Base-by-base conservation (phyloP, 257 asterid genomes). In the Ophiorrhiza pumila region DNA sequence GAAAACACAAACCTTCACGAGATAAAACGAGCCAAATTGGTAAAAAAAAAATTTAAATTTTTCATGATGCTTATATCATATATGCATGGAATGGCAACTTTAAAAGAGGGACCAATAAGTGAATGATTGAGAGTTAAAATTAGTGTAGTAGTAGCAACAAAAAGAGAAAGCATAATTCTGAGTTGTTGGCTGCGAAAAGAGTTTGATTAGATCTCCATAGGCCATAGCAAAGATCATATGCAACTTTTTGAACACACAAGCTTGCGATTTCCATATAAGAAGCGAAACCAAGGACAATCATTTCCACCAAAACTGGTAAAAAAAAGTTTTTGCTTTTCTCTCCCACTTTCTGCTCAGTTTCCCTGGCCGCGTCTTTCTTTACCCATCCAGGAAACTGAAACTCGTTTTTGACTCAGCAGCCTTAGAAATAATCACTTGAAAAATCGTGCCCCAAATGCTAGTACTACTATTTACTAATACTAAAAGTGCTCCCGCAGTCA, bases 321-420 rank as follows among this genome's bases (percentile, higher is more conserved):
- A n/a, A n/a, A n/a, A n/a, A n/a, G n/a, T n/a, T n/a, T n/a, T n/a
- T n/a, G n/a, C n/a, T 10, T 42, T 34, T 60, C 13, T 9, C 7
- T 39, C 4, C 71, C n/a, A 63, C 72, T 74, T 62, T 74, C 72
- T 37, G 23, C 7, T 14, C 2, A 37, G 65, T 53, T 73, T 73
- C 71, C 71, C 34, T 20, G 25, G 66, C 77, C 72, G 77, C 77
- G 72, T 61, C 17, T 69, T 60, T 46, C 17, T n/a, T n/a, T n/a
- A n/a, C n/a, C n/a, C n/a, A n/a, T n/a, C 69, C 18, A 5, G 71
- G 39, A 47, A 50, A 47, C 37, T 11, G 14, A 29, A 63, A 61
- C 63, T 49, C 63, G 77, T 31, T 35, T 57, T 62, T 63, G 62
- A 63, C 71, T 50, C 43, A 13, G 71, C 61, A 35, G 32, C 65